Evolutionary conservation across 73 alveolate species (phyloP).

Genomic region (Symbiodinium natans): DNA sequence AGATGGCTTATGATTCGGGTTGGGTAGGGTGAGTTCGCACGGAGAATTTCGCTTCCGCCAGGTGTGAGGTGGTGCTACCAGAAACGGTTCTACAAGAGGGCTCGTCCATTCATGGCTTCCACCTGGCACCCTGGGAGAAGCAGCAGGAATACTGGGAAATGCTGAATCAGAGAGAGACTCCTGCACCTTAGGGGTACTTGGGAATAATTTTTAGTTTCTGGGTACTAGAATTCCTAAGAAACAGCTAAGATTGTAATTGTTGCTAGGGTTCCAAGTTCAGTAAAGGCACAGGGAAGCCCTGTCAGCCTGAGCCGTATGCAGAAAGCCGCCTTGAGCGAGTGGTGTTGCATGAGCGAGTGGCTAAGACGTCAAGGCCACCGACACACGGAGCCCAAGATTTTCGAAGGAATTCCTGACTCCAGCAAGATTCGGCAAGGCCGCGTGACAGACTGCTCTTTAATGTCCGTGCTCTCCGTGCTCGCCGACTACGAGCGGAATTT

Average conservation of each 20-base stretch:
- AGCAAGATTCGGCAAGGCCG: conserved; percentile 82
- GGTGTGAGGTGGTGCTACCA: conserved; percentile 79
- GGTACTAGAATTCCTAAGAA: no score
- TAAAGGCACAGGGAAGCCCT: background rate
- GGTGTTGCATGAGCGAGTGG: conserved; percentile 54
- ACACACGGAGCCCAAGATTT: background rate
- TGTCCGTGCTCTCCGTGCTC: conserved; percentile 80
- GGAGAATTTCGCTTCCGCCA: no score
- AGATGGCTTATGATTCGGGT: no score
- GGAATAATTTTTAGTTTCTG: no score
- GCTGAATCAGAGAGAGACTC: background rate
- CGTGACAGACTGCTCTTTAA: conserved; percentile 73
- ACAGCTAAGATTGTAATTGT: no score
- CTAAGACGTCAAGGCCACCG: conserved; percentile 47
- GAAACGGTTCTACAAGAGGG: conserved; percentile 74
- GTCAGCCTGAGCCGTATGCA: conserved; percentile 53
- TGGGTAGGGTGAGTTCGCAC: no score
- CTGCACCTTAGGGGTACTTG: background rate
- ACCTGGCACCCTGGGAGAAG: conserved; percentile 82
- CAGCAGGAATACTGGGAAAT: background rate
- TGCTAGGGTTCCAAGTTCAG: no score
- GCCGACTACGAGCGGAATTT: conserved; percentile 49
- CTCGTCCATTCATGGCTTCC: conserved; percentile 42
- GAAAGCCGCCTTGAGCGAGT: conserved; percentile 62
- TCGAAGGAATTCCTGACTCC: conserved; percentile 54